Percentiles rank a stretch among this genome's conserved stretches.
These are phyloP conservation scores for Hippophae rhamnoides DNA, from an alignment of 306 rosid species.

Conservation along the genomic window DNA sequence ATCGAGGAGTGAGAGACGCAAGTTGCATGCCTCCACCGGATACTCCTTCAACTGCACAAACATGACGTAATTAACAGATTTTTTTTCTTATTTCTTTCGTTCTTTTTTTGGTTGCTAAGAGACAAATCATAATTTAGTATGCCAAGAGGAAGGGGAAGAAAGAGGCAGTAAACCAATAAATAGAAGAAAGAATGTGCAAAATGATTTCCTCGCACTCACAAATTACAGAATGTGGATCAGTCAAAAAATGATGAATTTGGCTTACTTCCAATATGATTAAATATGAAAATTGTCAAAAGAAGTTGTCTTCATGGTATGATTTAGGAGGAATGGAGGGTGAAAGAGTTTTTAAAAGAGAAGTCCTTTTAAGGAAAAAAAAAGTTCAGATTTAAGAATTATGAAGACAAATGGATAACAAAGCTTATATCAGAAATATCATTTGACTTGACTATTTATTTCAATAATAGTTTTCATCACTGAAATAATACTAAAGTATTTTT, in stretches of 20 bases:
- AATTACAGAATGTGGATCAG: too few species aligned
- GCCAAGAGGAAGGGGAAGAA: background rate
- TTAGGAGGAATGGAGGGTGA: too few species aligned
- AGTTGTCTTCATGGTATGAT: too few species aligned
- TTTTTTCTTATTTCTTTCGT: too few species aligned
- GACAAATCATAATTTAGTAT: constrained; percentile 15
- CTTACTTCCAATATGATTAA: too few species aligned
- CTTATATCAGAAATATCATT: background rate
- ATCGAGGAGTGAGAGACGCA: constrained; percentile 61
- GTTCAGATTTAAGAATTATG: too few species aligned
- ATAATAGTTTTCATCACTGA: background rate
- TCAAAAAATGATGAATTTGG: too few species aligned
- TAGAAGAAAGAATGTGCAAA: too few species aligned
- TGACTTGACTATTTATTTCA: background rate
- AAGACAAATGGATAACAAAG: background rate
- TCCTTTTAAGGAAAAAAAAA: too few species aligned
- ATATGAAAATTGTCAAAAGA: too few species aligned
- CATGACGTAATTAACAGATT: constrained; percentile 13
- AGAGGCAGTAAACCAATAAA: background rate
- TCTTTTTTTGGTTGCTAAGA: background rate
- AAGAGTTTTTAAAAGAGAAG: too few species aligned
- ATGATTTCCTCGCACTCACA: too few species aligned
- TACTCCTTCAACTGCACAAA: constrained; percentile 74
- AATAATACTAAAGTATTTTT: background rate
- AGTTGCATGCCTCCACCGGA: constrained; percentile 85